Evolutionary conservation across 2,329 filamentous ascomycete species (phyloP).

Genomic region (Cephalotrichum gorgonifer): DNA sequence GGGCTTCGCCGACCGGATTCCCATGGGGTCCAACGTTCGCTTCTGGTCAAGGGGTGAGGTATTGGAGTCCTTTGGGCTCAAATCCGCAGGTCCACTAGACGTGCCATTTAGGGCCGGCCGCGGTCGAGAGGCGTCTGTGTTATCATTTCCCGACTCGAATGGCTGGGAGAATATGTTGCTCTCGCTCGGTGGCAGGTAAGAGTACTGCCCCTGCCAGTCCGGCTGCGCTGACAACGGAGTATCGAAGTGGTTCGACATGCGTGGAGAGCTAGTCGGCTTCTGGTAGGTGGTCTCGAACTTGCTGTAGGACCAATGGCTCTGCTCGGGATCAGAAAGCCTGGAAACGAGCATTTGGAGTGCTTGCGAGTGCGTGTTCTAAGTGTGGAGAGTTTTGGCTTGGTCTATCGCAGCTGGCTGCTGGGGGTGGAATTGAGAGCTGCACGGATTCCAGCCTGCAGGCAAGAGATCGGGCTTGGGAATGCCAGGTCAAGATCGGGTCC

Average conservation of each 20-base stretch:
- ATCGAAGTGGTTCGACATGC: slow-evolving; percentile 49
- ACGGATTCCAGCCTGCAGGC: not conserved
- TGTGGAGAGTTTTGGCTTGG: not conserved
- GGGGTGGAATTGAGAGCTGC: not conserved
- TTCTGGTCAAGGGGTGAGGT: not conserved
- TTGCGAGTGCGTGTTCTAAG: not conserved
- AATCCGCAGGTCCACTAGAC: slow-evolving; percentile 39
- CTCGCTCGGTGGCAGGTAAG: slow-evolving; percentile 35
- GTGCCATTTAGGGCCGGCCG: slow-evolving; percentile 20
- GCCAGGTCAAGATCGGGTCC: not conserved
- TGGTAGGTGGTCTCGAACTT: slow-evolving; percentile 38
- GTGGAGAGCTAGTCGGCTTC: slow-evolving; percentile 33
- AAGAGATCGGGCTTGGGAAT: not conserved
- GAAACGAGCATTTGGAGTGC: slow-evolving; percentile 43
- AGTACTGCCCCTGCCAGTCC: slow-evolving; percentile 47
- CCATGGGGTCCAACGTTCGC: slow-evolving; percentile 27
- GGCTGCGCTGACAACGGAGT: slow-evolving; percentile 40
- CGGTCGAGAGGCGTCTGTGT: slow-evolving; percentile 22
- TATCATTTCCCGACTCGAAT: slow-evolving; percentile 30
- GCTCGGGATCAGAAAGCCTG: slow-evolving; percentile 41
- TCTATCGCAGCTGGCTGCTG: not conserved
- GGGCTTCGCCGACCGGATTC: slow-evolving; percentile 28
- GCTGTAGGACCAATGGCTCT: slow-evolving; percentile 43
- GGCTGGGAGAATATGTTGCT: slow-evolving; percentile 32
- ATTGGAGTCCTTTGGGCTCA: slow-evolving; percentile 41